These are phyloP conservation scores for Endoconidiophora laricicola DNA, from an alignment of 2,329 filamentous ascomycete genomes.

Conservation along the genomic window DNA sequence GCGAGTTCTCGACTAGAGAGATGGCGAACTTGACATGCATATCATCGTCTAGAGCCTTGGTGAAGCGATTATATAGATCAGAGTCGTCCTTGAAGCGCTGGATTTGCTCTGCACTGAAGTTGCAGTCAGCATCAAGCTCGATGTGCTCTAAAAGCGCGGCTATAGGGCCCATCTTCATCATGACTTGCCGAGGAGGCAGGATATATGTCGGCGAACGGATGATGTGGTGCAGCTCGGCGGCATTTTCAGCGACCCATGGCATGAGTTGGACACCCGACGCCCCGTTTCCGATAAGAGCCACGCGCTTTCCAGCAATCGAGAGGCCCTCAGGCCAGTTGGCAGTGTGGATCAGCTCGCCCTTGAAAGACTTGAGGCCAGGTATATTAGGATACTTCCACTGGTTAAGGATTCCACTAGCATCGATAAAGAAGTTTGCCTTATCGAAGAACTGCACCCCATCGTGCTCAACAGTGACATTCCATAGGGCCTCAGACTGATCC, in stretches of 20 bases:
- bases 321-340: constrained; percentile 35
- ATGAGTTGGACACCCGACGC: constrained; percentile 37
- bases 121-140: constrained; percentile 15
- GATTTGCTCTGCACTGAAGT: constrained; percentile 22
- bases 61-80: constrained; percentile 28
- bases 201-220: constrained; percentile 29
- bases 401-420: constrained; percentile 37
- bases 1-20: constrained; percentile 26
- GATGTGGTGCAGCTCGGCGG: constrained; percentile 25
- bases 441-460: constrained; percentile 27
- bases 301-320: constrained; percentile 31
- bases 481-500: constrained; percentile 27
- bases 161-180: constrained; percentile 21
- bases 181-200: constrained; percentile 21
- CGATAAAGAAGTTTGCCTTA: constrained; percentile 30
- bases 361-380: constrained; percentile 27
- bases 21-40: constrained; percentile 27
- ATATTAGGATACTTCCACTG: constrained; percentile 38
- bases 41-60: constrained; percentile 30
- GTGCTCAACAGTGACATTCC: constrained; percentile 25
- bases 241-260: constrained; percentile 29
- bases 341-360: constrained; percentile 34
- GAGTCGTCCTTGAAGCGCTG: constrained; percentile 30
- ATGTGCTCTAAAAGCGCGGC: constrained; percentile 16
- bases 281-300: constrained; percentile 41